Base-by-base conservation (phyloP, 768 basidiomycete species). In the Termitomyces sp. region DNA sequence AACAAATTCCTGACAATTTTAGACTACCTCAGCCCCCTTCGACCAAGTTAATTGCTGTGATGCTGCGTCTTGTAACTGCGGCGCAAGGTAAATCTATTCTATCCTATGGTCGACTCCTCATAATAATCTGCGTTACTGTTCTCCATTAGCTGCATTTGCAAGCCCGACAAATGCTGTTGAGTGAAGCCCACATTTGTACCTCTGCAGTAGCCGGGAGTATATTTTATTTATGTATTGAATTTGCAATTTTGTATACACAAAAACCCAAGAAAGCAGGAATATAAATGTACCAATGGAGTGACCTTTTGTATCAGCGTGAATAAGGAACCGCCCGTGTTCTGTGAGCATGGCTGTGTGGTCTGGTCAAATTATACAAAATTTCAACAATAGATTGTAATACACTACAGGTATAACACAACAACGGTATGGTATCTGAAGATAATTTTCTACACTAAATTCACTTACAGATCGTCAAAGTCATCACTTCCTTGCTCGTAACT, bases 121-220 rank as follows among this genome's bases (percentile, higher is more conserved):
- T 22, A 0, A 34, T 8, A 50, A 15, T n/a, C n/a, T n/a, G n/a
- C n/a, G n/a, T 9, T 0, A 22, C 31, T 18, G 47, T 18, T 26
- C 55, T 62, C 44, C n/a, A 46, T 18, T 57, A 87, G 84, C 61
- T 88, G 85, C 76, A 59, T 58, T 28, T 87, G 85, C 79, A 78
- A 81, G 70, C 68, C 81, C 54, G 80, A 77, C 50, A 78, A 81
- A 59, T 86, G 84, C 84, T 88, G 83, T 76, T 84, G 71, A 79
- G 60, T 24, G 13, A 48, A n/a, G 5, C 10, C 6, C 18, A 9
- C 24, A 15, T 16, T 34, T 16, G 10, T 6, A 53, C n/a, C 39
- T 39, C 22, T 22, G 7, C 26, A n/a, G 22, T 7, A 37, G 10
- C 37, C 8, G 3, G 39, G n/a, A 9, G 3, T 29, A n/a, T n/a